phyloP scores from a whole-genome alignment of 2,329 filamentous ascomycete species.

The Alternaria alternata region DNA sequence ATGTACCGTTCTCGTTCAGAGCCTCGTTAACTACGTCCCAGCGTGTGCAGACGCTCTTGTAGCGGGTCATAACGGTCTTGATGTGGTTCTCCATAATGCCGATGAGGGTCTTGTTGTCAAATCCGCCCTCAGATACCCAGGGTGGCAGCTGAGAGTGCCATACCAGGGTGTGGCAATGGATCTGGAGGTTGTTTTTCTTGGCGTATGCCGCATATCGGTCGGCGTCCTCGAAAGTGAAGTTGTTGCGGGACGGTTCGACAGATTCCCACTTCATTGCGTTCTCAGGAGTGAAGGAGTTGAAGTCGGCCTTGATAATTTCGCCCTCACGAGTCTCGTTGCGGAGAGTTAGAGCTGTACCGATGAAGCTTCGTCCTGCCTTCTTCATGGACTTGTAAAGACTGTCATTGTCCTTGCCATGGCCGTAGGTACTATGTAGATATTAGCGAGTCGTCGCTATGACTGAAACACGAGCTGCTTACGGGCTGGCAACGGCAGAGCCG shows the following conservation, averaged over 20 bases:
- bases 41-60: slow-evolving; percentile 50
- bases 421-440: slow-evolving; percentile 1
- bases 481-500: slow-evolving; percentile 33
- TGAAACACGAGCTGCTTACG: slow-evolving; percentile 3
- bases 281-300: slow-evolving; percentile 40
- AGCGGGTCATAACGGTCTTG: slow-evolving; percentile 49
- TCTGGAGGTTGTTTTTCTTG: slow-evolving; percentile 42
- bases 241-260: slow-evolving; percentile 47
- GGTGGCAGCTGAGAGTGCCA: slow-evolving; percentile 53
- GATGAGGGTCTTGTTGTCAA: slow-evolving; percentile 53
- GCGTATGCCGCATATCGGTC: slow-evolving; percentile 49
- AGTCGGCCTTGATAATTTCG: slow-evolving; percentile 38
- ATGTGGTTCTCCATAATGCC: slow-evolving; percentile 54
- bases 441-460: not conserved
- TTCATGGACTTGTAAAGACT: slow-evolving; percentile 39
- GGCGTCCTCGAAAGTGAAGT: slow-evolving; percentile 50
- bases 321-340: slow-evolving; percentile 34
- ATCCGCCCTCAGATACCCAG: slow-evolving; percentile 50
- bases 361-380: slow-evolving; percentile 35
- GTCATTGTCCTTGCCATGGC: slow-evolving; percentile 18
- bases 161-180: slow-evolving; percentile 54
- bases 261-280: slow-evolving; percentile 48
- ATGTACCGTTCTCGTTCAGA: slow-evolving; percentile 53
- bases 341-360: slow-evolving; percentile 39
- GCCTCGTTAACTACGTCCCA: slow-evolving; percentile 54